Evolutionary conservation across 2,329 filamentous ascomycete species (phyloP), one percentile per base, ranked within the genome.

Genomic region (Colletotrichum tabaci): DNA sequence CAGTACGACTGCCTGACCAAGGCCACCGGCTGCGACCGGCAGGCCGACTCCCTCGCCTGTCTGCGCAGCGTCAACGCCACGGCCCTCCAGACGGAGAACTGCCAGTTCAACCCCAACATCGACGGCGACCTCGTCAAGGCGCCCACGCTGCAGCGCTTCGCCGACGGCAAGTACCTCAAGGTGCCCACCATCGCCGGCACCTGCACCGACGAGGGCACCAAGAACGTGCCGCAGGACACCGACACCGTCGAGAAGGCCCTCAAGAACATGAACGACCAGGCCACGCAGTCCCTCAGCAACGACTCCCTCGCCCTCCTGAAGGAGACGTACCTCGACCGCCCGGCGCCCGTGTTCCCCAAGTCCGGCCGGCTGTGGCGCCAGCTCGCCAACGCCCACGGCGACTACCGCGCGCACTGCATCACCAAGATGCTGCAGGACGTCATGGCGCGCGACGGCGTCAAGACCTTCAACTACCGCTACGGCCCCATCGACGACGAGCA

Each of bases 381-480:
- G 16, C 74, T 77, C 4, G 79, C 80, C 66, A 79, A 82, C 30
- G 80, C 75, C 5, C 81, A 83, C 66, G 78, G 80, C 10, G 78
- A 83, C 46, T 77, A 78, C 65, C 75, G 81, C 26, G 82, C 80
- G 49, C 81, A 80, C 77, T 83, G 82, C 56, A 77, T 82, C 0
- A 76, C 80, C 2, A 74, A 82, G 10, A 77, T 75, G 52, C 72
- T 82, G 46, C 80, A 78, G 6, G 74, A 76, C 5, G 70, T 74
- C 0, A 74, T 84, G 42, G 73, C 77, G 1, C 68, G 67, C 0
- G 75, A 82, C 63, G 81, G 81, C 15, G 75, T 84, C 30, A 38
- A 77, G 26, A 76, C 86, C 23, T 95, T 89, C 87, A 91, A 90
- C 77, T 95, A 95, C 78, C 88, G 88, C 49, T 94, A 90, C 82